phyloP scores from a whole-genome alignment of 495 filamentous ascomycete genomes.

The Achaetomiella virescens region DNA sequence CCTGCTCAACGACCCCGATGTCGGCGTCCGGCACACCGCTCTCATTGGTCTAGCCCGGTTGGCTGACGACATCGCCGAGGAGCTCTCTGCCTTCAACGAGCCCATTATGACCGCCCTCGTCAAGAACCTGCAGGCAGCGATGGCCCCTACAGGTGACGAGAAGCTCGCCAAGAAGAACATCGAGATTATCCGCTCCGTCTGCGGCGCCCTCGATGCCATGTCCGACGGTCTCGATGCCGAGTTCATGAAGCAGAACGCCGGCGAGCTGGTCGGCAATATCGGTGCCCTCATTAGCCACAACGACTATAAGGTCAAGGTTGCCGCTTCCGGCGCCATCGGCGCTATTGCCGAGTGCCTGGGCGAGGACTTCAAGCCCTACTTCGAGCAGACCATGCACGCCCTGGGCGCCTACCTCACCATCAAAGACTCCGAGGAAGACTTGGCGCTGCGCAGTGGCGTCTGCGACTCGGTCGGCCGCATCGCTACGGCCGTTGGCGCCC shows the following conservation, averaged over 20 bases:
- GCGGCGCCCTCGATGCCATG: conserved; percentile 85
- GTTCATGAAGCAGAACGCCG: conserved; percentile 72
- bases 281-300: conserved; percentile 72
- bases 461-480: conserved; percentile 91
- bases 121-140: conserved; percentile 78
- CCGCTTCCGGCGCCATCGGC: conserved; percentile 82
- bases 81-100: conserved; percentile 75
- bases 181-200: conserved; percentile 81
- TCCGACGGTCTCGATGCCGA: conserved; percentile 83
- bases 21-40: conserved; percentile 77
- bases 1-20: conserved; percentile 74
- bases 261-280: conserved; percentile 74
- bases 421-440: conserved; percentile 84
- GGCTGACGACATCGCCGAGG: conserved; percentile 87
- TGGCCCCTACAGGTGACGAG: conserved; percentile 39
- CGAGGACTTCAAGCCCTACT: conserved; percentile 81
- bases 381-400: conserved; percentile 78
- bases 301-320: conserved; percentile 83
- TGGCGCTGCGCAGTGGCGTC: conserved; percentile 81
- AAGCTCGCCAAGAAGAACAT: conserved; percentile 63
- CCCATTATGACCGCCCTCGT: conserved; percentile 75
- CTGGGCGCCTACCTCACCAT: conserved; percentile 75
- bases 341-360: conserved; percentile 80
- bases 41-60: conserved; percentile 80
- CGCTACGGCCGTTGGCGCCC: conserved; percentile 76